Evolutionary conservation across 2,329 filamentous ascomycete species (phyloP).

Genomic region (Aspergillus sp.): DNA sequence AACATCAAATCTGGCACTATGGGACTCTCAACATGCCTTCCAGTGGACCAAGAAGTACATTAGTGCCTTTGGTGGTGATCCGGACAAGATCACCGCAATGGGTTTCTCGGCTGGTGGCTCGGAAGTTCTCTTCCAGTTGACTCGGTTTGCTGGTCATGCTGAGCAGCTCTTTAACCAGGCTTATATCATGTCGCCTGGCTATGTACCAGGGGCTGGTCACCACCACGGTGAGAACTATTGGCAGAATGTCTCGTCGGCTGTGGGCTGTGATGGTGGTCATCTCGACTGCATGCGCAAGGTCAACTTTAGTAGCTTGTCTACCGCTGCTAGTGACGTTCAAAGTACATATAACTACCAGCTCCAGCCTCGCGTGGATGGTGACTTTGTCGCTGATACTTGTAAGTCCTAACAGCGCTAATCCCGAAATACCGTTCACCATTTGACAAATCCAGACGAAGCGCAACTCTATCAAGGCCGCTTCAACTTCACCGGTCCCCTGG

Average conservation of each 20-base stretch:
- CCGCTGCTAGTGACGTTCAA: slow-evolving; percentile 19
- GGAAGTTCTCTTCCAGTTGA: slow-evolving; percentile 21
- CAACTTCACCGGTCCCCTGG: slow-evolving; percentile 31
- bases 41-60: slow-evolving; percentile 15
- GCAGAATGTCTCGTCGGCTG: slow-evolving; percentile 27
- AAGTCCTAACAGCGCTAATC: background rate
- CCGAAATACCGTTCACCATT: background rate
- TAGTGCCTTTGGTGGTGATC: slow-evolving; percentile 12
- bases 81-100: slow-evolving; percentile 11
- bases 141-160: slow-evolving; percentile 25
- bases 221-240: slow-evolving; percentile 28
- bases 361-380: slow-evolving; percentile 33
- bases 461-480: slow-evolving; percentile 32
- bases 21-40: slow-evolving; percentile 12
- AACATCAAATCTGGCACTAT: slow-evolving; percentile 12
- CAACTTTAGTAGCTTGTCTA: slow-evolving; percentile 24
- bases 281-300: slow-evolving; percentile 26
- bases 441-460: slow-evolving; percentile 19
- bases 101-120: slow-evolving; percentile 11
- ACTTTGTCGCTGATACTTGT: slow-evolving; percentile 29
- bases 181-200: slow-evolving; percentile 29
- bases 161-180: slow-evolving; percentile 27
- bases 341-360: slow-evolving; percentile 27
- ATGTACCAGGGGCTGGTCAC: slow-evolving; percentile 32
- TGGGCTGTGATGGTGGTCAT: slow-evolving; percentile 24